A percentile compares a stretch with the other conserved stretches of the same genome.
Evolutionary conservation across 192 early-diverging fungal species (phyloP).

Genomic region (Rhizophagus prolifer): DNA sequence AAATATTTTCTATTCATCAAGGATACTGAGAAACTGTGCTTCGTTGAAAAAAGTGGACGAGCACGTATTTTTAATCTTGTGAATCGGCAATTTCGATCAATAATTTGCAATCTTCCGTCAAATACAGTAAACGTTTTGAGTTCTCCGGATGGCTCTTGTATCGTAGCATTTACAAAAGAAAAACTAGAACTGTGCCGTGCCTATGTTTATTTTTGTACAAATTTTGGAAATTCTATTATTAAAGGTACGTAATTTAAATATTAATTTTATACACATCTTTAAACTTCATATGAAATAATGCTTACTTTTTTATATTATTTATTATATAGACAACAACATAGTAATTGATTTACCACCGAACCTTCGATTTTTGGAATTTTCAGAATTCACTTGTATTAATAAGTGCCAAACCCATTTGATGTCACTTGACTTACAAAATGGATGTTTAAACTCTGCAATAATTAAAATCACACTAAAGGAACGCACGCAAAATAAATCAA

Average conservation of each 20-base stretch:
- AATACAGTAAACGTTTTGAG: not conserved
- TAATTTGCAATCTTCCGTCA: constrained; percentile 6
- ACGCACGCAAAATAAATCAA: no score
- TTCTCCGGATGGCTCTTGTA: constrained; percentile 21
- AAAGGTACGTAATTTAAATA: constrained; percentile 8
- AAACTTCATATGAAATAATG: no score
- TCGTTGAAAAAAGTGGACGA: constrained; percentile 22
- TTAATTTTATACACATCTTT: no score
- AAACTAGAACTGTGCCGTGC: not conserved
- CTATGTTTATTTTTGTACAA: not conserved
- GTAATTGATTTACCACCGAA: not conserved
- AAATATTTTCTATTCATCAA: constrained; percentile 22
- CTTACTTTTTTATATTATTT: no score
- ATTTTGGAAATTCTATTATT: not conserved
- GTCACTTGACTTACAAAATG: constrained; percentile 9
- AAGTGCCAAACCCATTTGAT: not conserved
- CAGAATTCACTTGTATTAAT: not conserved
- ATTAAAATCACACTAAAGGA: no score
- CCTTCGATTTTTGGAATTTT: not conserved
- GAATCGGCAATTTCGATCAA: not conserved
- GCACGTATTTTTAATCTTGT: constrained; percentile 10
- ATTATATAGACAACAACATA: no score
- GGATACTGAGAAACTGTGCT: constrained; percentile 20
- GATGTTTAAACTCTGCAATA: not conserved
- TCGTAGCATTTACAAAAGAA: constrained; percentile 27